A percentile compares a stretch with the other conserved stretches of the same genome.
These are phyloP conservation scores for Verticillium klebahnii DNA, from an alignment of 2,329 filamentous ascomycete genomes.

Conservation along the genomic window DNA sequence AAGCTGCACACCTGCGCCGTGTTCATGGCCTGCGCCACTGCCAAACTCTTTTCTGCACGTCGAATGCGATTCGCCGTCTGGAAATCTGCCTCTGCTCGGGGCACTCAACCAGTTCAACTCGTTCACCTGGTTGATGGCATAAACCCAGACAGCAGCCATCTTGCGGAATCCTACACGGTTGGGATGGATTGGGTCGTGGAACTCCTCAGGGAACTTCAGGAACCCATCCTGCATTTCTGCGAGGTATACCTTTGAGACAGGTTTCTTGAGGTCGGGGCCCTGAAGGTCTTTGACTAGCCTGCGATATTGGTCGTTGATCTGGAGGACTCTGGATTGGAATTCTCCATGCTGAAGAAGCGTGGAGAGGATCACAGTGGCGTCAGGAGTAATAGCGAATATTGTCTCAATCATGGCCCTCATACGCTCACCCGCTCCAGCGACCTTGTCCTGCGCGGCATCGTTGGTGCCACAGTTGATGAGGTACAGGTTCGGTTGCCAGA, in stretches of 20 bases:
- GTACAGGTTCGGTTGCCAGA: constrained; percentile 30
- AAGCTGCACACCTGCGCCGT: not conserved
- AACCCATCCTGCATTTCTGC: constrained; percentile 1
- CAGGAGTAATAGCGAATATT: constrained; percentile 23
- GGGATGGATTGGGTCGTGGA: not conserved
- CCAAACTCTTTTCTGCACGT: not conserved
- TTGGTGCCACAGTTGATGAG: constrained; percentile 38
- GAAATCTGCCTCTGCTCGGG: not conserved
- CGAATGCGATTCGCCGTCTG: not conserved
- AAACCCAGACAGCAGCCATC: constrained; percentile 2
- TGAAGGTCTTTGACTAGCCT: constrained; percentile 9
- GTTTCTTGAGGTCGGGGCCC: not conserved
- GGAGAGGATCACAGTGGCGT: constrained; percentile 29
- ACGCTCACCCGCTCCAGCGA: constrained; percentile 23
- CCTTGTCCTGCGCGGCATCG: constrained; percentile 24
- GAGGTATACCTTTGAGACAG: not conserved
- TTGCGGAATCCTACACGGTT: not conserved
- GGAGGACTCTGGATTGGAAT: constrained; percentile 18
- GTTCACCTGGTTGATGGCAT: not conserved
- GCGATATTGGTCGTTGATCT: constrained; percentile 26
- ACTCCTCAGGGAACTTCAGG: not conserved
- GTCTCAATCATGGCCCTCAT: constrained; percentile 27
- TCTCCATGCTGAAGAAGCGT: constrained; percentile 28
- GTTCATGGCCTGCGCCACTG: not conserved
- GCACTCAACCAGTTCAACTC: not conserved